phyloP scores from a whole-genome alignment of 78 protist species.

The Planoprotostelium fungivorum region DNA sequence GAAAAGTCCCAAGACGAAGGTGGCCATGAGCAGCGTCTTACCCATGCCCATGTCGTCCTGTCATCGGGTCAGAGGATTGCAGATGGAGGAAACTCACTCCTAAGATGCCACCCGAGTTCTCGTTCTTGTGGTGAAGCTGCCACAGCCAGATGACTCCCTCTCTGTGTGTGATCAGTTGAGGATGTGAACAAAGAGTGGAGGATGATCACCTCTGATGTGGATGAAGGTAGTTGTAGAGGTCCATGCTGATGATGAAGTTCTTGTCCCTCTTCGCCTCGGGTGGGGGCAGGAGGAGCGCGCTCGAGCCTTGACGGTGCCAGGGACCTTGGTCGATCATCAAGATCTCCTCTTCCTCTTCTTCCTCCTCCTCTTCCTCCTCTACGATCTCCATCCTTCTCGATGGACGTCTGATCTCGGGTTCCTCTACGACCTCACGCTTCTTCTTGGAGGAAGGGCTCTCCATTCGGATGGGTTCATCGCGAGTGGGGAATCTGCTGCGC shows the following conservation, averaged over 20 bases:
- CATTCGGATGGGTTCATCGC: too few species aligned
- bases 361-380: slow-evolving; percentile 8
- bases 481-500: too few species aligned
- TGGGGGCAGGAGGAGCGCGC: not conserved
- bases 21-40: slow-evolving; percentile 67
- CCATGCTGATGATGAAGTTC: slow-evolving; percentile 20
- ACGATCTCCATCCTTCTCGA: not conserved
- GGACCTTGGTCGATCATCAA: slow-evolving; percentile 15
- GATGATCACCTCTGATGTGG: not conserved
- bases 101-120: slow-evolving; percentile 32
- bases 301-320: not conserved
- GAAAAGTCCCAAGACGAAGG: slow-evolving; percentile 23
- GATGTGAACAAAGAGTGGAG: not conserved
- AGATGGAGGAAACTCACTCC: not conserved
- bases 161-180: slow-evolving; percentile 8
- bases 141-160: slow-evolving; percentile 54
- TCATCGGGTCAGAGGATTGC: not conserved
- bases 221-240: not conserved
- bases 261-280: not conserved
- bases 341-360: not conserved
- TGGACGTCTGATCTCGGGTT: not conserved
- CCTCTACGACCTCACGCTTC: too few species aligned
- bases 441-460: too few species aligned
- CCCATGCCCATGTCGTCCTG: slow-evolving; percentile 77
- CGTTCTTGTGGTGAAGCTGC: slow-evolving; percentile 10